Base-by-base conservation (phyloP, 495 filamentous ascomycete genomes). In the Hypoxylon perforatum region DNA sequence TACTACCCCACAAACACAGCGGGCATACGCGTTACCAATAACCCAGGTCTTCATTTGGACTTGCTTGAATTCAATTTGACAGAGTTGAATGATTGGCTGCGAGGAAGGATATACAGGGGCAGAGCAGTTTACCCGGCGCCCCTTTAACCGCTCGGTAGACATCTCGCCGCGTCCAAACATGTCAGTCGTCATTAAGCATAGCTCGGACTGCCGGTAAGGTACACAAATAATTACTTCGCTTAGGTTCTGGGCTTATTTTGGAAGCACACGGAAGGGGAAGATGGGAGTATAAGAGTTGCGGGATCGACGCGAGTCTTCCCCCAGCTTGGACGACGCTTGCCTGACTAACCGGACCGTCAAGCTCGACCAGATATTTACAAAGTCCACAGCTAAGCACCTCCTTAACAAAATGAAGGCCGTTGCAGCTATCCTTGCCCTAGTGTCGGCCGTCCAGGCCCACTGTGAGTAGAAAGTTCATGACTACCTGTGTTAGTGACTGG, bases 391-490 rank as follows among this genome's bases (percentile, higher is more conserved):
- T 14, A 44, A 19, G 17, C 41, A 44, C 1, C 4, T 15, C 17
- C 10, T 35, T 21, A 33, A 33, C 22, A 71, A 57, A 18, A 74
- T 74, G 72, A 72, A 73, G 61, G 51, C 67, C 1, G 39, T 61
- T 50, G 11, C 64, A 48, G 60, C 63, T 21, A 4, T 74, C n/a
- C 60, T 74, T 21, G 57, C 63, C 9, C 57, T 74, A 4, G 57
- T 64, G 36, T 63, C 72, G 9, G 63, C 64, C 25, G 69, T 64
- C 10, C 63, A 71, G 60, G 72, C 70, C 30, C 72, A 74, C 53
- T 74, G 72, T 74, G 46, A 70, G 67, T 21, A 12, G 9, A 47
- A 14, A 4, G 15, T 30, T 19, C 12, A 10, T 15, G 39, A 41
- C 6, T 18, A 10, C 10, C 4, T n/a, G 7, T 0, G 12, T n/a